Evolutionary conservation across 1,284 basidiomycete species (phyloP).

Genomic region (Ustilago curta): DNA sequence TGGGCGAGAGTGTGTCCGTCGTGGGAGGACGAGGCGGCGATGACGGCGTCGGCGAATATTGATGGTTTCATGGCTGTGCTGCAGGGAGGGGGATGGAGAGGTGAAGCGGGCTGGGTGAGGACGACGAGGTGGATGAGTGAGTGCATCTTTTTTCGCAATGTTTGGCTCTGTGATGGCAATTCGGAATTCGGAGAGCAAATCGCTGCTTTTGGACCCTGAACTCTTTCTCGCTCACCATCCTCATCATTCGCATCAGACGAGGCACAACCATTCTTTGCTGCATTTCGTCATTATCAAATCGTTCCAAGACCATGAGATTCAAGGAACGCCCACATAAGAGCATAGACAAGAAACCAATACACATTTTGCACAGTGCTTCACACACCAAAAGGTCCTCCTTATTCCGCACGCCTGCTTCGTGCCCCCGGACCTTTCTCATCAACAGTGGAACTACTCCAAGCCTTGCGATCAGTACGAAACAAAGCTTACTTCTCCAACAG

Average conservation of each 20-base stretch:
- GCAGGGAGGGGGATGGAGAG: background rate
- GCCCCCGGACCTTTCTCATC: constrained; percentile 10
- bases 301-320: too few relatives aligned
- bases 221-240: background rate
- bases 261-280: background rate
- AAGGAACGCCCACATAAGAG: background rate
- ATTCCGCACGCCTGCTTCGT: constrained; percentile 41
- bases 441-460: background rate
- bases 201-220: constrained; percentile 2
- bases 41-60: constrained; percentile 50
- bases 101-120: constrained; percentile 8
- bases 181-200: background rate
- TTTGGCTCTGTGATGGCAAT: background rate
- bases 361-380: background rate
- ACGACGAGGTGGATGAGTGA: background rate
- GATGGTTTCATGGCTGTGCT: constrained; percentile 36
- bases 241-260: background rate
- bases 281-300: background rate
- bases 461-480: background rate
- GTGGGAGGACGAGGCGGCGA: constrained; percentile 17
- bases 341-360: constrained; percentile 2
- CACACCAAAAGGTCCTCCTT: background rate
- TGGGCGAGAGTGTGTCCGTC: constrained; percentile 53
- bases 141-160: constrained; percentile 3
- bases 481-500: too few relatives aligned